Conservation (phyloP, 2,329 filamentous ascomycete genomes). For the Orbilia blumenaviensis region DNA sequence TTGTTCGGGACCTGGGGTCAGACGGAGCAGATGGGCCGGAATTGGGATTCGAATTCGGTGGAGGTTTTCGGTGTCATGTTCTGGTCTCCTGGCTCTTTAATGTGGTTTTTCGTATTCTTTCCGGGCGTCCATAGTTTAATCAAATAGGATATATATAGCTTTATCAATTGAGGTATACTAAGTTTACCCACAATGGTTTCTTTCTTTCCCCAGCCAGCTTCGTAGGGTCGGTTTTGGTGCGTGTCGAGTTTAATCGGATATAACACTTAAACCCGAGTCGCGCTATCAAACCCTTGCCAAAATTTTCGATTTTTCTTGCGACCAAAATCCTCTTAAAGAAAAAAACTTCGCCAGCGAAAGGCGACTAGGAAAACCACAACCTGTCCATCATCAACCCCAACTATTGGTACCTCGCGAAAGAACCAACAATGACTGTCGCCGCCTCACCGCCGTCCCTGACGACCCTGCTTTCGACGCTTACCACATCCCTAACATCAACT, state of each 20-base stretch:
- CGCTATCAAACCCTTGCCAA: background rate
- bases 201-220: too few relatives aligned
- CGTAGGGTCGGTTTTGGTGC: too few relatives aligned
- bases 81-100: background rate
- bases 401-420: background rate
- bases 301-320: background rate
- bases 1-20: background rate
- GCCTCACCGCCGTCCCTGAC: slow-evolving; percentile 9
- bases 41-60: too few relatives aligned
- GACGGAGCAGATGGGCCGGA: too few relatives aligned
- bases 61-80: too few relatives aligned
- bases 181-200: too few relatives aligned
- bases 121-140: too few relatives aligned
- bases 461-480: slow-evolving; percentile 36
- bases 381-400: background rate
- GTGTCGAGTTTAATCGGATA: background rate
- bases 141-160: too few relatives aligned
- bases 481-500: slow-evolving; percentile 35
- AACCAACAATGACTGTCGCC: slow-evolving; percentile 26
- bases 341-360: slow-evolving; percentile 1
- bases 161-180: too few relatives aligned
- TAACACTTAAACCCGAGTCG: background rate
- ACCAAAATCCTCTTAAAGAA: background rate
- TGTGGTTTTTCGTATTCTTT: background rate
- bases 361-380: too few relatives aligned